Evolutionary conservation across 176 grass and related monocot species (phyloP).

Genomic region (Saccharum spontaneum): DNA sequence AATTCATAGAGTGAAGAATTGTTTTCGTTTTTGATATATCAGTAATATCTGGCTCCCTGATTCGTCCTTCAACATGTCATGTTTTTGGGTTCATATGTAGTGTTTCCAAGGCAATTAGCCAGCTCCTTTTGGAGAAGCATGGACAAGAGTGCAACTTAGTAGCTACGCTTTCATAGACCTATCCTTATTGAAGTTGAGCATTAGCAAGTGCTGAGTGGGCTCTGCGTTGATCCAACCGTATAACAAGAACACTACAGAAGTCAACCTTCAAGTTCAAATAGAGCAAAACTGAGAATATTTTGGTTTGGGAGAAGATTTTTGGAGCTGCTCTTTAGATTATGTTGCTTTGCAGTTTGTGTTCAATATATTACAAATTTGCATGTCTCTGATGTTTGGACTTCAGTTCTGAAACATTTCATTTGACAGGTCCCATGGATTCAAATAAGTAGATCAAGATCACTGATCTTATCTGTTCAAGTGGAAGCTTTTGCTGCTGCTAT

Average conservation of each 20-base stretch:
- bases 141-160: neutral
- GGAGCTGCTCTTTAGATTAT: constrained; percentile 9
- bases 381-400: constrained; percentile 14
- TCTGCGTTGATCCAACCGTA: neutral
- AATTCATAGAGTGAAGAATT: neutral
- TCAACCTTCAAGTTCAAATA: constrained; percentile 9
- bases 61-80: neutral
- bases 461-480: constrained; percentile 70
- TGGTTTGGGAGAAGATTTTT: neutral
- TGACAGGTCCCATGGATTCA: constrained; percentile 97
- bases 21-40: neutral
- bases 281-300: constrained; percentile 10
- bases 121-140: constrained; percentile 3
- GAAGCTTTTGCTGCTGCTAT: constrained; percentile 66
- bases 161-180: neutral
- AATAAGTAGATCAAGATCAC: constrained; percentile 93
- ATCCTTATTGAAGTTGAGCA: neutral
- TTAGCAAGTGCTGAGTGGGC: neutral
- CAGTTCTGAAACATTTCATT: constrained; percentile 25
- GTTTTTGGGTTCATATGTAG: constrained; percentile 1
- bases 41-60: neutral
- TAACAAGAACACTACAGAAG: neutral
- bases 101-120: neutral
- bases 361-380: constrained; percentile 20
- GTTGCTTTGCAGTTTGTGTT: constrained; percentile 16